Conservation (phyloP, 176 grass and related monocot species). For the Oryza punctata region DNA sequence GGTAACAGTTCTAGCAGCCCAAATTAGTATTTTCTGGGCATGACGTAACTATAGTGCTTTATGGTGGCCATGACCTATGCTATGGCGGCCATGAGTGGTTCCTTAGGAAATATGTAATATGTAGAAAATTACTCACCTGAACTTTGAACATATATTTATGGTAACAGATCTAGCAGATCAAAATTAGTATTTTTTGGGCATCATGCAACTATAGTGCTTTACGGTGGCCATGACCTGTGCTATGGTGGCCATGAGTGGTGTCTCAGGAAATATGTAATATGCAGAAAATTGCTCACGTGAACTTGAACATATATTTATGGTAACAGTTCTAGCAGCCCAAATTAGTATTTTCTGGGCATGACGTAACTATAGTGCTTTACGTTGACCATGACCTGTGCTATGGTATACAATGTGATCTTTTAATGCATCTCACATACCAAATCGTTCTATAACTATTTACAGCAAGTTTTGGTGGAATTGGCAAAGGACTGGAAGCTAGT, state of each 20-base stretch:
- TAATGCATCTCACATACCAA: slow-evolving; percentile 23
- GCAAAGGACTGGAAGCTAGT: slow-evolving; percentile 88
- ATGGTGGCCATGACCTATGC: neutral
- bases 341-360: neutral
- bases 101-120: slow-evolving; percentile 5
- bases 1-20: neutral
- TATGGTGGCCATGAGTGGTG: neutral
- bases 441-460: slow-evolving; percentile 39
- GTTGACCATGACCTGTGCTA: neutral
- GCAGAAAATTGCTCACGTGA: neutral
- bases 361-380: neutral
- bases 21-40: slow-evolving; percentile 8
- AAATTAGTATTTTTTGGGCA: slow-evolving; percentile 1
- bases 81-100: neutral
- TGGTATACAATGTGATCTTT: slow-evolving; percentile 19
- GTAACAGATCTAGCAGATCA: neutral
- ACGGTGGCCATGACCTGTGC: neutral
- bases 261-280: slow-evolving; percentile 11
- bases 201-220: neutral
- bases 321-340: neutral
- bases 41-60: neutral
- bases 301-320: neutral
- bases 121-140: neutral
- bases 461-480: slow-evolving; percentile 78
- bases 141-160: neutral